phyloP scores from a whole-genome alignment of 176 grass and related monocot genomes.

The Calamus simplicifolius region DNA sequence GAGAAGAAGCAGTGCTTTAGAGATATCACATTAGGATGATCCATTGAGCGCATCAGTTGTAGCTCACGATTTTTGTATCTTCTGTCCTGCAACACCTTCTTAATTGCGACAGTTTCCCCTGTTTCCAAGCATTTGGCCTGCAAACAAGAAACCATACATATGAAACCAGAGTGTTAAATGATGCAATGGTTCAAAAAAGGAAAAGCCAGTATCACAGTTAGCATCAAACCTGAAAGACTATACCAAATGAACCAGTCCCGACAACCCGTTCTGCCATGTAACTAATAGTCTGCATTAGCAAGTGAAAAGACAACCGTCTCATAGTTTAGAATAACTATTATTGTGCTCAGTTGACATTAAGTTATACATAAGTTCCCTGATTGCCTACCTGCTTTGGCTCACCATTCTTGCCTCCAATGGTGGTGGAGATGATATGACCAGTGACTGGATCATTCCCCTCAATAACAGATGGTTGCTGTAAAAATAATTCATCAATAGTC shows the following conservation, averaged over 20 bases:
- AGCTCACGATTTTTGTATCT: conserved; percentile 23
- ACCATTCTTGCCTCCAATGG: conserved; percentile 47
- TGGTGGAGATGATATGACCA: conserved; percentile 48
- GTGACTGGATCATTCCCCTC: conserved; percentile 30
- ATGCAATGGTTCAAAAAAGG: neutral
- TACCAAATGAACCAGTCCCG: conserved; percentile 74
- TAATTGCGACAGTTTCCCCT: conserved; percentile 19
- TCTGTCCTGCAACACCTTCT: conserved; percentile 20
- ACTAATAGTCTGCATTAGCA: conserved; percentile 48
- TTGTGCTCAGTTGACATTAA: no score
- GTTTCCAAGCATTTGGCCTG: conserved; percentile 21
- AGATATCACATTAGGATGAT: conserved; percentile 20
- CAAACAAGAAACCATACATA: neutral
- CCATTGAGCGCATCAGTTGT: conserved; percentile 16
- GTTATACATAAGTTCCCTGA: neutral
- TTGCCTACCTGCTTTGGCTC: conserved; percentile 47
- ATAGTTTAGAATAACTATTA: no score
- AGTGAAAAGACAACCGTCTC: neutral
- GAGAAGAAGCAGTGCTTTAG: conserved; percentile 19
- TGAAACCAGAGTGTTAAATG: neutral
- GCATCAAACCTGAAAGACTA: conserved; percentile 53
- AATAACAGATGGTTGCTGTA: conserved; percentile 31
- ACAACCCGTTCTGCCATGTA: conserved; percentile 76
- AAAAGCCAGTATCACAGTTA: no score
- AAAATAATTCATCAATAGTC: neutral